A percentile compares a stretch with the other conserved stretches of the same genome.
Evolutionary conservation across 768 basidiomycete species (phyloP).

Genomic region (Porphyrellus cyaneotinctus): DNA sequence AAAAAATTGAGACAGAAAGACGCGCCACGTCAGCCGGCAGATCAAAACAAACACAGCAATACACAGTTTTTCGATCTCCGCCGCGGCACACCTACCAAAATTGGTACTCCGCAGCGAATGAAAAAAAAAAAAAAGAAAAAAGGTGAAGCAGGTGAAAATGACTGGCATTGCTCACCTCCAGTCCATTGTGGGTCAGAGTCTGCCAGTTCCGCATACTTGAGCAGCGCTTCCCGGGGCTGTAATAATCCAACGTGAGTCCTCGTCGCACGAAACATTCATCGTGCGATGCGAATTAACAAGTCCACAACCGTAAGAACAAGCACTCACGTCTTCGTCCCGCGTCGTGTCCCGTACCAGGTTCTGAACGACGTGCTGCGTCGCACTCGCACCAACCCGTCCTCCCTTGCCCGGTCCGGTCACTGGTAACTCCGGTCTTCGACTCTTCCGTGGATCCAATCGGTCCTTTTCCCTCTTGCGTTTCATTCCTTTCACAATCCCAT

Average conservation of each 20-base stretch:
- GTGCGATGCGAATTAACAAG: constrained; percentile 8
- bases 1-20: constrained; percentile 42
- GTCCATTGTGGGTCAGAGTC: constrained; percentile 84
- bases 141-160: constrained; percentile 13
- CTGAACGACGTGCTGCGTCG: constrained; percentile 95
- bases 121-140: neutral
- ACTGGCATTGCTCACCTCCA: constrained; percentile 54
- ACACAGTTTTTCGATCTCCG: constrained; percentile 32
- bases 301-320: constrained; percentile 4
- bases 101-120: constrained; percentile 29
- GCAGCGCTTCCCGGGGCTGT: constrained; percentile 93
- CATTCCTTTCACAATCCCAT: constrained; percentile 59
- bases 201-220: constrained; percentile 81
- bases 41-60: constrained; percentile 32
- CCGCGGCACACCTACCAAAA: constrained; percentile 23
- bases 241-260: constrained; percentile 21
- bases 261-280: constrained; percentile 16
- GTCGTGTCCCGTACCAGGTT: constrained; percentile 89
- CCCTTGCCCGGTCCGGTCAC: constrained; percentile 91
- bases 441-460: constrained; percentile 85
- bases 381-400: constrained; percentile 93
- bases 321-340: constrained; percentile 91
- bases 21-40: constrained; percentile 56
- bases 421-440: constrained; percentile 86
- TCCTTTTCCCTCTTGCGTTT: constrained; percentile 92